Evolutionary conservation across 306 rosid genomes (phyloP).

Genomic region (Albizia julibrissin): DNA sequence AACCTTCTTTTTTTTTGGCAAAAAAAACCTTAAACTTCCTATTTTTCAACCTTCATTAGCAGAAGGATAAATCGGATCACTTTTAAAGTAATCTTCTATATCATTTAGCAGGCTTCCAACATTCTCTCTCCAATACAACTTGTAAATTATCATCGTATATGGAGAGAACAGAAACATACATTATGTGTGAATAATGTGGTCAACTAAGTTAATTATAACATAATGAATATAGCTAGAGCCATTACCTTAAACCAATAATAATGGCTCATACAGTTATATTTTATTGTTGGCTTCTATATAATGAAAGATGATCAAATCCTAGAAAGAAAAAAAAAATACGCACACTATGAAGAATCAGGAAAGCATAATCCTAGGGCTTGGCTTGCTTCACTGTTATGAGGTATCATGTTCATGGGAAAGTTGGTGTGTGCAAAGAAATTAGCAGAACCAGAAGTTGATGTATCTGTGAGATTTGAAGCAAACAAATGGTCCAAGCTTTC

Average conservation of each 20-base stretch:
- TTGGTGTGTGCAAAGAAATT: constrained; percentile 35
- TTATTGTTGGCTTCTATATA: not conserved
- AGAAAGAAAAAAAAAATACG: no score
- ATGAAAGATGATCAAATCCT: not conserved
- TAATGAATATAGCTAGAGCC: not conserved
- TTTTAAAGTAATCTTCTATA: constrained; percentile 41
- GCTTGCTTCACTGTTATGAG: constrained; percentile 32
- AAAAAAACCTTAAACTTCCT: not conserved
- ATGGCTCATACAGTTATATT: not conserved
- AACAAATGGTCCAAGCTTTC: constrained; percentile 68
- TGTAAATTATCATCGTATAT: not conserved
- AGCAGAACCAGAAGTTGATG: not conserved
- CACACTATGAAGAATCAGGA: constrained; percentile 51
- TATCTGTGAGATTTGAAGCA: constrained; percentile 43
- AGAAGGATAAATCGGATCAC: constrained; percentile 19
- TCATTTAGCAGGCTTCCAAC: constrained; percentile 7
- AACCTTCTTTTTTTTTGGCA: not conserved
- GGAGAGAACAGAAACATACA: constrained; percentile 4
- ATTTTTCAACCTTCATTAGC: constrained; percentile 31
- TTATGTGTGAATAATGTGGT: not conserved
- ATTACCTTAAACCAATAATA: not conserved
- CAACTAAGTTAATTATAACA: not conserved
- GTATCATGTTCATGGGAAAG: constrained; percentile 36
- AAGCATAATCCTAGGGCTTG: constrained; percentile 56
- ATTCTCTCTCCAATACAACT: constrained; percentile 35